phyloP scores from a whole-genome alignment of 805 yeast species.

The Tetrapisispora iriomotensis region DNA sequence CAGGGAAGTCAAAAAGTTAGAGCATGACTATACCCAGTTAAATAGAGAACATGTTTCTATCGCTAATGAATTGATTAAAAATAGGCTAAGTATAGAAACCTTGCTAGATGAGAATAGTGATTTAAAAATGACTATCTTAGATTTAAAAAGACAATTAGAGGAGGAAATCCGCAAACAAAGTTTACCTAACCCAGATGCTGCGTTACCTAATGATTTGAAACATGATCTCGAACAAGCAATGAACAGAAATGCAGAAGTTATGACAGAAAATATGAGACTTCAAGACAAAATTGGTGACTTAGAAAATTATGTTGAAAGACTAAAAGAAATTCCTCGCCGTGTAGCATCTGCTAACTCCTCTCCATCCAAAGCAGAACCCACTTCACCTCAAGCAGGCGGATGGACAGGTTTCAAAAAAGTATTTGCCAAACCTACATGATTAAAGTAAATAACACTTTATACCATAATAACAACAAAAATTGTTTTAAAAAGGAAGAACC shows the following conservation, averaged over 20 bases:
- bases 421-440: conserved; percentile 8
- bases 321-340: conserved; percentile 16
- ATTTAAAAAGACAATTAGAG: conserved; percentile 34
- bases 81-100: conserved; percentile 66
- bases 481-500: too few species aligned
- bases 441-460: not conserved
- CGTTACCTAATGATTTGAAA: conserved; percentile 34
- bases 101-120: conserved; percentile 66
- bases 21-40: conserved; percentile 54
- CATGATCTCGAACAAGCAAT: conserved; percentile 49
- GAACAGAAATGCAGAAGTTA: conserved; percentile 55
- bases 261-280: conserved; percentile 47
- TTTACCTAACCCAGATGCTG: conserved; percentile 29
- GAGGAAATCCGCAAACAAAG: conserved; percentile 24
- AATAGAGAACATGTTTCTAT: conserved; percentile 78
- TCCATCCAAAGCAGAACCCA: not conserved
- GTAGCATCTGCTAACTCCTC: not conserved
- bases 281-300: conserved; percentile 43
- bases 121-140: conserved; percentile 39
- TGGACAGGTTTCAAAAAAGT: conserved; percentile 23
- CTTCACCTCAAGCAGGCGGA: conserved; percentile 11
- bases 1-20: conserved; percentile 63
- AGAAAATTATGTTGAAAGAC: conserved; percentile 33
- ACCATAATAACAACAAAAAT: not conserved
- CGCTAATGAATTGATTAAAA: conserved; percentile 79